phyloP scores from a whole-genome alignment of 139 green algal genomes.

The Eudorina sp. region DNA sequence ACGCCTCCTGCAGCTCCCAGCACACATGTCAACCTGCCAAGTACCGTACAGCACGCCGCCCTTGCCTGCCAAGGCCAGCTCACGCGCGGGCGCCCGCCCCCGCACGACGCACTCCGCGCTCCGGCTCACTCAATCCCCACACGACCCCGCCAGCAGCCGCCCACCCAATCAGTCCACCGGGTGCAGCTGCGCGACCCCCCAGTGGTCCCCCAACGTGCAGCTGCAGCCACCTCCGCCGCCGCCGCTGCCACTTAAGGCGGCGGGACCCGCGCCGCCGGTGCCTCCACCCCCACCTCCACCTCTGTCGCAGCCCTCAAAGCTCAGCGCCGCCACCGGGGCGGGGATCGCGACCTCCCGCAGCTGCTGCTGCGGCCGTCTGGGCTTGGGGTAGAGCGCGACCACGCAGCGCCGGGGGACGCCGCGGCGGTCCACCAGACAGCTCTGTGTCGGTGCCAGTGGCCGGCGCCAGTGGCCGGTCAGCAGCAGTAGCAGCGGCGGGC shows the following conservation, averaged over 20 bases:
- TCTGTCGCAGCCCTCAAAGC: background rate
- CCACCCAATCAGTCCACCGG: background rate
- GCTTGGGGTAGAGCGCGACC: conserved; percentile 5
- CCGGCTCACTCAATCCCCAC: too few relatives aligned
- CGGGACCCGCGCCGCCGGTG: background rate
- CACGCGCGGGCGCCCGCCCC: too few relatives aligned
- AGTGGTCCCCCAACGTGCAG: background rate
- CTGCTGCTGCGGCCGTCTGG: background rate
- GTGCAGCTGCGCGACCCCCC: conserved; percentile 33
- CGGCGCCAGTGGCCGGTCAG: too few relatives aligned
- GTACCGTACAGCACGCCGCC: too few relatives aligned
- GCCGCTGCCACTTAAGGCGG: background rate
- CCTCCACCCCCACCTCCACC: background rate
- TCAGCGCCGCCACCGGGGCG: background rate
- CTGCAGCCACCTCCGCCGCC: background rate
- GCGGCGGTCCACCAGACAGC: background rate
- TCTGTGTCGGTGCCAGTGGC: too few relatives aligned
- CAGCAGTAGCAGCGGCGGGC: too few relatives aligned
- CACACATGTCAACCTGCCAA: too few relatives aligned
- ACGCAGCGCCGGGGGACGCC: background rate
- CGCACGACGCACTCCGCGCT: too few relatives aligned
- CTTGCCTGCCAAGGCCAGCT: too few relatives aligned
- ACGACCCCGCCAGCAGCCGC: background rate
- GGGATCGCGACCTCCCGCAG: background rate
- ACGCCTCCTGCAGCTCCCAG: too few relatives aligned